Base-by-base conservation (phyloP, 345 rosid genomes). In the Physaria fendleri region DNA sequence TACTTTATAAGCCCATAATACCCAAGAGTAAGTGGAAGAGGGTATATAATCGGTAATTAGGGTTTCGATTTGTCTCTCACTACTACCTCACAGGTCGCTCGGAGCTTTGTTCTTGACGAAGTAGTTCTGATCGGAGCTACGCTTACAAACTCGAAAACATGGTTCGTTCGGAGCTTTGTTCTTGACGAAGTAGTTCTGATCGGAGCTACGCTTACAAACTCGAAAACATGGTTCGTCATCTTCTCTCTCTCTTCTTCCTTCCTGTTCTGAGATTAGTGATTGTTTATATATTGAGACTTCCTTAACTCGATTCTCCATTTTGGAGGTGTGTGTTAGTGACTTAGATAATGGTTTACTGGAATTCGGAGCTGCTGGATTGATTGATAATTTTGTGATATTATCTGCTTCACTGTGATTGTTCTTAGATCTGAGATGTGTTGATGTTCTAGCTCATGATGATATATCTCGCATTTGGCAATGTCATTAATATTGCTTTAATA, bases 401-500 rank as follows among this genome's bases (percentile, higher is more conserved):
- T 0, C 0, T 32, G 29, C 9, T n/a, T 22, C 1, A 29, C 7
- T 1, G 10, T 40, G 37, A 30, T 32, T 23, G 2, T 33, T 39
- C 34, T 52, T 52, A 60, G 71, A 66, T 66, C 64, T 56, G 48
- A 51, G 40, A 68, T 68, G 40, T 51, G 30, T 25, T 20, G 24
- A 18, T 59, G 16, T 37, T 48, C 37, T 30, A 22, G 6, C 4
- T 22, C 12, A 3, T 29, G 51, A 12, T 56, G n/a, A 6, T 30
- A 8, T 4, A 6, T 27, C 0, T 54, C 3, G n/a, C 62, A 55
- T 7, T n/a, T 47, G 17, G 8, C 0, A 30, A n/a, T 48, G 21
- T 30, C 52, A 9, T 39, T 56, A 13, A 3, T 37, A 18, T 20
- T 1, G 0, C 4, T 10, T 3, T 56, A 47, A 29, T 37, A 23